Percentiles rank a stretch among this genome's conserved stretches.
These are phyloP conservation scores for Lachnellula suecica DNA, from an alignment of 2,329 filamentous ascomycete genomes.

Conservation along the genomic window DNA sequence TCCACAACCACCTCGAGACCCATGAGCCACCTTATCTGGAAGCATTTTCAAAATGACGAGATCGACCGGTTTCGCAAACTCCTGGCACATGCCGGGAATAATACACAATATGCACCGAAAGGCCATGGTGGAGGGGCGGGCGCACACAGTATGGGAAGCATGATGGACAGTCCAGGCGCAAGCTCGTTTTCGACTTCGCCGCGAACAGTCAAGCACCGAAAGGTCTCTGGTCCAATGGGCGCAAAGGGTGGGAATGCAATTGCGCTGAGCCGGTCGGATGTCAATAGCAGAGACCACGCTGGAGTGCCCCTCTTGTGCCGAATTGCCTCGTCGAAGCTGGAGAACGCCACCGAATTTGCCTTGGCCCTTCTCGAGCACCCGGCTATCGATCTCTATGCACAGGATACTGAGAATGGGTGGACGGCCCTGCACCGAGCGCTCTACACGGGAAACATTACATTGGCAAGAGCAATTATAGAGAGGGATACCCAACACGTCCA, in stretches of 20 bases:
- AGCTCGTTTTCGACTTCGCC: slow-evolving; percentile 45
- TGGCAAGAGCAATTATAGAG: slow-evolving; percentile 78
- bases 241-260: slow-evolving; percentile 43
- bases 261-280: slow-evolving; percentile 57
- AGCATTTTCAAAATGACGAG: slow-evolving; percentile 96
- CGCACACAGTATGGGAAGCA: slow-evolving; percentile 40
- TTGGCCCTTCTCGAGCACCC: slow-evolving; percentile 79
- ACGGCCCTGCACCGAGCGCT: slow-evolving; percentile 89
- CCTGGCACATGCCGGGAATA: slow-evolving; percentile 68
- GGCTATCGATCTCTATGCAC: slow-evolving; percentile 78
- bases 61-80: slow-evolving; percentile 91
- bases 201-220: slow-evolving; percentile 50
- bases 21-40: slow-evolving; percentile 98
- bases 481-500: slow-evolving; percentile 66
- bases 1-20: slow-evolving; percentile 44
- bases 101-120: slow-evolving; percentile 52
- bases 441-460: slow-evolving; percentile 84
- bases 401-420: slow-evolving; percentile 93
- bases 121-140: slow-evolving; percentile 45
- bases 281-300: slow-evolving; percentile 81
- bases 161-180: slow-evolving; percentile 31
- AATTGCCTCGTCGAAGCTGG: slow-evolving; percentile 72
- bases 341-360: slow-evolving; percentile 72
- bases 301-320: slow-evolving; percentile 85
- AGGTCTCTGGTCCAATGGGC: slow-evolving; percentile 48